Evolutionary conservation across 2,329 filamentous ascomycete genomes (phyloP), one percentile per base, ranked within the genome.

Genomic region (Beauveria bassiana): DNA sequence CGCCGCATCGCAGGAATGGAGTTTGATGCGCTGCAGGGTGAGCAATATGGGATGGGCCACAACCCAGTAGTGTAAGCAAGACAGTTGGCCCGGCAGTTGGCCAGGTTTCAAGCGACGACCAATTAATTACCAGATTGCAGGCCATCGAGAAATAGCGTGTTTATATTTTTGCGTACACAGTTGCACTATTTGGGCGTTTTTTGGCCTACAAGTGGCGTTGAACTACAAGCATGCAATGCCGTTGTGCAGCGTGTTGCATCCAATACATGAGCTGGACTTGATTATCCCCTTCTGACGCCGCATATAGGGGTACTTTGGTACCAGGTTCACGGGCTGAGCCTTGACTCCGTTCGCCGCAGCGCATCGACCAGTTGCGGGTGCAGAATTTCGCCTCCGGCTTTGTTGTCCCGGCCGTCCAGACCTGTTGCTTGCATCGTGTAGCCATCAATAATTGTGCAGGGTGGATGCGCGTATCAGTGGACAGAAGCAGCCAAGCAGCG

Each of bases 371-470:
- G 22, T 51, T 22, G 24, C 47, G 22, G 47, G 42, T 45, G 57
- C 46, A 43, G 46, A n/a, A 52, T 43, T 31, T 59, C 38, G 47
- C 57, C 24, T 52, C 47, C 34, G 46, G 46, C 56, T 59, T 59
- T 51, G n/a, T 43, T 28, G 31, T 51, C 47, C 57, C 38, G 38
- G 45, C 22, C 47, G 18, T 52, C 57, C 34, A 38, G 50, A 31
- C 45, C 34, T 49, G 34, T 14, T 59, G 57, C 47, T 51, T 45
- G 57, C 47, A 38, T 59, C 22, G 55, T 34, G n/a, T 53, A 31
- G 55, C 45, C 31, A 24, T 49, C 38, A 34, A 40, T 22, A 52
- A 40, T 52, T 24, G n/a, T 38, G 43, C 18, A 40, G n/a, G n/a
- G 8, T 22, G n/a, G 45, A 24, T 10, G 3, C 8, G 20, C 3